Conservation (phyloP, 257 asterid genomes). For the Solanum infundibuliforme region DNA sequence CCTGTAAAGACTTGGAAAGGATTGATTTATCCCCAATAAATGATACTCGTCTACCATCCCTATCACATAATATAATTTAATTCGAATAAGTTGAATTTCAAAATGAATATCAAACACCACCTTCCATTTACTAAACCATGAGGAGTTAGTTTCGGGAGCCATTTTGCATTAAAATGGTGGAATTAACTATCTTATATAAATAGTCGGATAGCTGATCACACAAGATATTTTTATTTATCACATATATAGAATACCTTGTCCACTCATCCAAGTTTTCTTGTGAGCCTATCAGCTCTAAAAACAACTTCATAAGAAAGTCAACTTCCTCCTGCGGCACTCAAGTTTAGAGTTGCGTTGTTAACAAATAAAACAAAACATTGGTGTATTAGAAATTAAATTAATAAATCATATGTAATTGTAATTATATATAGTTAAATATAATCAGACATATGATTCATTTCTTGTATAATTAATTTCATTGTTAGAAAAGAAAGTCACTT, state of each 20-base stretch:
- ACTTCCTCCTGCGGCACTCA: constrained; percentile 5
- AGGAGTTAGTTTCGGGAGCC: neutral
- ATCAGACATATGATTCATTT: neutral
- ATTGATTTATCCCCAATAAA: constrained; percentile 13
- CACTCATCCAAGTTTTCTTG: neutral
- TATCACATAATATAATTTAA: neutral
- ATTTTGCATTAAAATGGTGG: too few relatives aligned
- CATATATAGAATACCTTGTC: neutral
- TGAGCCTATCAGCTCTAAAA: neutral
- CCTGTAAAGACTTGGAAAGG: constrained; percentile 1
- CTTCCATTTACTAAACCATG: too few relatives aligned
- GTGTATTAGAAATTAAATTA: neutral
- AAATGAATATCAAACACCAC: too few relatives aligned
- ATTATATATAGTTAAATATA: too few relatives aligned
- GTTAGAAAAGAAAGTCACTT: too few relatives aligned
- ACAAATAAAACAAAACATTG: neutral
- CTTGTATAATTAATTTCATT: too few relatives aligned
- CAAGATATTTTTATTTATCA: too few relatives aligned
- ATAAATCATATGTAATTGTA: neutral
- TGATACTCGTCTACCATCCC: neutral
- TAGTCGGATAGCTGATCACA: too few relatives aligned
- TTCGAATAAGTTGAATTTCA: too few relatives aligned
- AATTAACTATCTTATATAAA: too few relatives aligned
- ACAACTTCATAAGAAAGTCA: neutral
- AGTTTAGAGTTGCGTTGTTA: neutral